These are phyloP conservation scores for Xylariomycetidae sp. DNA, from an alignment of 2,329 filamentous ascomycete genomes.

Conservation along the genomic window DNA sequence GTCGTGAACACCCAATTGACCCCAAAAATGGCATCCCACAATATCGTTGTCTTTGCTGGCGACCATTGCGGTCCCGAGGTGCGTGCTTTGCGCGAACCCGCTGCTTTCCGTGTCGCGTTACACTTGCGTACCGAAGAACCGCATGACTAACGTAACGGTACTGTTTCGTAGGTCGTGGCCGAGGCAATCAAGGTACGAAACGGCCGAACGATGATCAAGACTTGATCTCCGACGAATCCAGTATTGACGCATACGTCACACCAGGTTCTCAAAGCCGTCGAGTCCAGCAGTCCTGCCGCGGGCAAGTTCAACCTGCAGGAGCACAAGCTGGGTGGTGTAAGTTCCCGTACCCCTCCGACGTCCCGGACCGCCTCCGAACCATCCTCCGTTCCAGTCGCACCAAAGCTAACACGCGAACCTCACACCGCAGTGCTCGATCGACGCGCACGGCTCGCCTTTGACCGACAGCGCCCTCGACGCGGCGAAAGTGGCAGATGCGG, in stretches of 20 bases:
- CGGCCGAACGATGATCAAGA: too few relatives aligned
- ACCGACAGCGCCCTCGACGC: conserved; percentile 78
- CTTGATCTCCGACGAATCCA: too few relatives aligned
- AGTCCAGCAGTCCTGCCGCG: conserved; percentile 62
- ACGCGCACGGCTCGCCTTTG: conserved; percentile 69
- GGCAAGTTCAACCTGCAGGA: conserved; percentile 83
- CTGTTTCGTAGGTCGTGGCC: conserved; percentile 55
- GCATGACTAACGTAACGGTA: too few relatives aligned
- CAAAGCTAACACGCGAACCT: conserved; percentile 2
- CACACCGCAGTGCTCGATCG: conserved; percentile 69
- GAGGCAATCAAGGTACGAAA: conserved; percentile 73
- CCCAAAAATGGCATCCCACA: conserved; percentile 70
- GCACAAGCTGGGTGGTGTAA: conserved; percentile 76
- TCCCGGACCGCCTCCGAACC: background rate
- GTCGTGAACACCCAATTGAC: too few relatives aligned
- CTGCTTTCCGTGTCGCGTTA: too few relatives aligned
- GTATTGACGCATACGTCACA: background rate
- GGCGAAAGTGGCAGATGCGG: conserved; percentile 79
- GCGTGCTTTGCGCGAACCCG: too few relatives aligned
- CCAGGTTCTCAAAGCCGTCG: conserved; percentile 73
- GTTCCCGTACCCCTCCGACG: conserved; percentile 1
- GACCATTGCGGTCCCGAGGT: conserved; percentile 87
- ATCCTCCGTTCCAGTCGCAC: conserved; percentile 1
- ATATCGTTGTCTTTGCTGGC: conserved; percentile 75
- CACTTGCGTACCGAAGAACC: too few relatives aligned